These are phyloP conservation scores for Phanerodontia chrysosporium DNA, from an alignment of 768 basidiomycete genomes.

Conservation along the genomic window DNA sequence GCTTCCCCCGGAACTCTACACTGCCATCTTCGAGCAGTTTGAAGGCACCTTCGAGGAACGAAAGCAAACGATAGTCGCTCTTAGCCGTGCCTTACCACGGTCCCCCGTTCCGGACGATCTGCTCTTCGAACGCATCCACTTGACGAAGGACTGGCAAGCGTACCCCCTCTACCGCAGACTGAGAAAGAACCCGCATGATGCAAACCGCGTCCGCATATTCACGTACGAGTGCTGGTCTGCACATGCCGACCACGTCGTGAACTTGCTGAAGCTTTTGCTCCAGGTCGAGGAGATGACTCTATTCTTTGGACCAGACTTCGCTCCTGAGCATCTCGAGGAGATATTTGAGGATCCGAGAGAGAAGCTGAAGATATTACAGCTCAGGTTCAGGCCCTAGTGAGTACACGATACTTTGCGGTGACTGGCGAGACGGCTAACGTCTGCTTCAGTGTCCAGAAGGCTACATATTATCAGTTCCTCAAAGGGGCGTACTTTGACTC, in stretches of 20 bases:
- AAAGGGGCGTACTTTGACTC: conserved; percentile 88
- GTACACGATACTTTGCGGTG: conserved; percentile 22
- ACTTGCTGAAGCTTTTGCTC: conserved; percentile 57
- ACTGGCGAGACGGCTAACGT: neutral
- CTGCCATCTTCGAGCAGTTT: conserved; percentile 50
- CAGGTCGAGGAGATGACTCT: conserved; percentile 48
- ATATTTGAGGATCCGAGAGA: conserved; percentile 50
- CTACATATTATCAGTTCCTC: conserved; percentile 80
- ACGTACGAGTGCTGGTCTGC: conserved; percentile 60
- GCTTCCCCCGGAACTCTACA: conserved; percentile 67
- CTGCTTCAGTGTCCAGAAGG: conserved; percentile 53
- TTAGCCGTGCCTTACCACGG: conserved; percentile 60
- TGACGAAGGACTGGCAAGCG: conserved; percentile 50
- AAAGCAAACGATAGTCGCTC: conserved; percentile 51
- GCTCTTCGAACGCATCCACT: conserved; percentile 55
- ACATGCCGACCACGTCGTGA: conserved; percentile 72
- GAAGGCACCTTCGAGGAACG: conserved; percentile 29
- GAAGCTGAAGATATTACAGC: conserved; percentile 46
- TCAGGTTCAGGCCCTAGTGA: conserved; percentile 84
- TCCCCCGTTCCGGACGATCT: conserved; percentile 51
- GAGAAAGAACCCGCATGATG: conserved; percentile 29
- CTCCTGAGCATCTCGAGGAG: conserved; percentile 78
- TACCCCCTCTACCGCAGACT: conserved; percentile 54
- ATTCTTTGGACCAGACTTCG: conserved; percentile 71
- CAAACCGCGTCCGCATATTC: conserved; percentile 37